Conservation (phyloP, 1,284 basidiomycete genomes). For the Trametes pubescens region DNA sequence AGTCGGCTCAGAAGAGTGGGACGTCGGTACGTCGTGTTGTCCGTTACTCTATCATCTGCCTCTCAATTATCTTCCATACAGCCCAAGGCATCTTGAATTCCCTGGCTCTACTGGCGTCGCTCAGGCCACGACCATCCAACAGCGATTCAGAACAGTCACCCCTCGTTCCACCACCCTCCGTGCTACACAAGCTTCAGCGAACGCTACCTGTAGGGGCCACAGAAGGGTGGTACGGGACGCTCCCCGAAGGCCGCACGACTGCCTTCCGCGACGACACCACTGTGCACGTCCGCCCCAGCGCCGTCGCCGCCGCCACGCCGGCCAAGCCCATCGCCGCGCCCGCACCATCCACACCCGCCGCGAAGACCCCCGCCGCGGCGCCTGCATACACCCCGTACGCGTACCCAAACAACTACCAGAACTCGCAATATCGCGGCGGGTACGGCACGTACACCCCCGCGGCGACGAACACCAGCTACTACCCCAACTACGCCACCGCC, state of each 20-base stretch:
- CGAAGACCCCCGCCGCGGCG: conserved; percentile 30
- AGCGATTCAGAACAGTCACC: conserved; percentile 45
- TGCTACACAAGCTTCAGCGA: conserved; percentile 71
- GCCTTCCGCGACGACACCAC: conserved; percentile 80
- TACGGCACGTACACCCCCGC: conserved; percentile 44
- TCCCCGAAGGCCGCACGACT: conserved; percentile 62
- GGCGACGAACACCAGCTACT: conserved; percentile 32
- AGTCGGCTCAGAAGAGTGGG: conserved; percentile 80
- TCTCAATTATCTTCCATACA: conserved; percentile 40
- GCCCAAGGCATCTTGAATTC: conserved; percentile 79
- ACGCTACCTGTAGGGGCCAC: conserved; percentile 67
- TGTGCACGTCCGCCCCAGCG: conserved; percentile 61
- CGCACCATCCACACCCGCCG: conserved; percentile 25
- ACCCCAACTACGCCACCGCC: conserved; percentile 35
- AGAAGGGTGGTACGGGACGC: conserved; percentile 77
- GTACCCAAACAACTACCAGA: conserved; percentile 37
- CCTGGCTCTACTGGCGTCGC: conserved; percentile 68
- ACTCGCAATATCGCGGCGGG: conserved; percentile 39
- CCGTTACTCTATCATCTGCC: not conserved
- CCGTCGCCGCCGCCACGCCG: conserved; percentile 43
- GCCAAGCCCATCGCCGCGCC: conserved; percentile 41
- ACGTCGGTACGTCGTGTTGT: conserved; percentile 61
- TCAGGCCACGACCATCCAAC: conserved; percentile 68
- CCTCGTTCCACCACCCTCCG: conserved; percentile 65
- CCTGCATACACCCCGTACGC: conserved; percentile 37